Evolutionary conservation across 139 green algal species (phyloP).

Genomic region (Nannochloris sp.): DNA sequence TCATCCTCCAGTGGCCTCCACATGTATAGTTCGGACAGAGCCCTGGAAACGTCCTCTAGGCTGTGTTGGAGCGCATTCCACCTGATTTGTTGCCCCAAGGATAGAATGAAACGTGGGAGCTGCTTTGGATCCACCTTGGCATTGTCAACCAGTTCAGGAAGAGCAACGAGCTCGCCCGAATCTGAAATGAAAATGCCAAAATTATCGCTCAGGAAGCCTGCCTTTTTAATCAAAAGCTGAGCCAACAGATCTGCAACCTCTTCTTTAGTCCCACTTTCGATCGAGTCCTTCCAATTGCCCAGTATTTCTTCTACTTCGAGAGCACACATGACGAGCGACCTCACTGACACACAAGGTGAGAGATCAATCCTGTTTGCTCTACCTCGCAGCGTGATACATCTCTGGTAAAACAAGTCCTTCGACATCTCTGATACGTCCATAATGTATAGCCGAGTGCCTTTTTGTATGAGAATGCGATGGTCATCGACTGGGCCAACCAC

Average conservation of each 20-base stretch:
- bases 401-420: conserved; percentile 82
- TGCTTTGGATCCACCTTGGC: conserved; percentile 20
- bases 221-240: conserved; percentile 50
- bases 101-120: conserved; percentile 62
- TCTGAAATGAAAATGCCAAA: conserved; percentile 48
- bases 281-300: conserved; percentile 46
- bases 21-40: conserved; percentile 52
- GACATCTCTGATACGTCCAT: conserved; percentile 50
- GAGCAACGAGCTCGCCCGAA: conserved; percentile 27
- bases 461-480: conserved; percentile 60
- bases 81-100: conserved; percentile 59
- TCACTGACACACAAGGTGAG: conserved; percentile 28
- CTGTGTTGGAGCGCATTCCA: conserved; percentile 54
- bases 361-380: conserved; percentile 35
- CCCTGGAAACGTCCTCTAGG: conserved; percentile 41
- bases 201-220: conserved; percentile 55
- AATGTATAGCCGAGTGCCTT: conserved; percentile 76
- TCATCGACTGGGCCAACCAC: conserved; percentile 79
- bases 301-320: conserved; percentile 51
- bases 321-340: conserved; percentile 50
- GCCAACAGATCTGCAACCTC: conserved; percentile 54
- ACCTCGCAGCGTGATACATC: conserved; percentile 49
- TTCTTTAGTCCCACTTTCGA: conserved; percentile 34
- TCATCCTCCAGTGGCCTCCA: conserved; percentile 17
- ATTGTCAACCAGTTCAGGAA: conserved; percentile 63